These are phyloP conservation scores for Coleophoma crateriformis DNA, from an alignment of 2,329 filamentous ascomycete species.

Conservation along the genomic window DNA sequence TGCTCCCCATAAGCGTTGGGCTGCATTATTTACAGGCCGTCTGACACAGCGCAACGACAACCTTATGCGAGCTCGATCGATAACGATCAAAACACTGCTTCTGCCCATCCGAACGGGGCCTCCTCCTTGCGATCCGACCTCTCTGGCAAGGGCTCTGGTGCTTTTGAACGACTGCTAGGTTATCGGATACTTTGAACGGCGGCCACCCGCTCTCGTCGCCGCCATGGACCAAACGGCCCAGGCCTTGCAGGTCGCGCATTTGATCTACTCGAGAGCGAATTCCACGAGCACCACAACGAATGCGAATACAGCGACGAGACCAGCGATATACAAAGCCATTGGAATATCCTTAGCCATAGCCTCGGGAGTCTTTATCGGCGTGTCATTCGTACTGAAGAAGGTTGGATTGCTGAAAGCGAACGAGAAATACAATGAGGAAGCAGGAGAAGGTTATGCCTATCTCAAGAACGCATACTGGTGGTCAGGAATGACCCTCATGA, in stretches of 20 bases:
- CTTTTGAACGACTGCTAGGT: constrained; percentile 8
- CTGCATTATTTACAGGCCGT: background rate
- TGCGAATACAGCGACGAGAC: constrained; percentile 13
- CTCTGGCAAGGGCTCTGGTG: constrained; percentile 2
- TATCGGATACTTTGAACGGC: constrained; percentile 4
- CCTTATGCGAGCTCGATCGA: background rate
- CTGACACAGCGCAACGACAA: background rate
- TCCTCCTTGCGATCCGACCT: background rate
- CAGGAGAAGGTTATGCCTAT: constrained; percentile 95
- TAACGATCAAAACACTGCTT: background rate
- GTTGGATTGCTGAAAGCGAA: constrained; percentile 86
- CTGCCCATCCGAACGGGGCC: background rate
- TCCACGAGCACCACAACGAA: constrained; percentile 21
- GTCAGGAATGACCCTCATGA: constrained; percentile 94
- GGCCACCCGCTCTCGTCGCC: constrained; percentile 9
- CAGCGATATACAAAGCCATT: constrained; percentile 67
- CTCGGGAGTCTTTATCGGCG: constrained; percentile 88
- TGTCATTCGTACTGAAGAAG: constrained; percentile 95
- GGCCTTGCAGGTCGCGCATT: constrained; percentile 30
- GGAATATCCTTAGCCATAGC: constrained; percentile 81
- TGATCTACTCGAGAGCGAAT: constrained; percentile 39
- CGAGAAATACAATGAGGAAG: constrained; percentile 91
- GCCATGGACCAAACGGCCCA: constrained; percentile 32
- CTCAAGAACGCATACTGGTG: constrained; percentile 96
- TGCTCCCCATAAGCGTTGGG: background rate